These are phyloP conservation scores for Aegilops umbellulata DNA, from an alignment of 176 grass and related monocot genomes.

Conservation along the genomic window DNA sequence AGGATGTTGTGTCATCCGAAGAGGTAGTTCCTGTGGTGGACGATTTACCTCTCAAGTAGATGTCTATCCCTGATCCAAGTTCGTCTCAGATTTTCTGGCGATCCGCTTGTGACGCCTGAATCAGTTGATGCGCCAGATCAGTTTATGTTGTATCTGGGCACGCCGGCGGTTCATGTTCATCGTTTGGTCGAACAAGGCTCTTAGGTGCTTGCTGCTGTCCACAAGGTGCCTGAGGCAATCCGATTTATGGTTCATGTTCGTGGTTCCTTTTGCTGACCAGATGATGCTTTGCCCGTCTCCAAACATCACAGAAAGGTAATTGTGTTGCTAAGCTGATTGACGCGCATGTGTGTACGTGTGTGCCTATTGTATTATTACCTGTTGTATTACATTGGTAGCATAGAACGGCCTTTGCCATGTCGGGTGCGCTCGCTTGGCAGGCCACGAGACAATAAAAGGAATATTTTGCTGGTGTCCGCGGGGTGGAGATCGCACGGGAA, in stretches of 20 bases:
- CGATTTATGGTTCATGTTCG: not conserved
- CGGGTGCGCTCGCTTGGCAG: constrained; percentile 34
- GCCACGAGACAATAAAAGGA: not conserved
- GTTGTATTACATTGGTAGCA: not conserved
- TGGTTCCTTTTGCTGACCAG: not conserved
- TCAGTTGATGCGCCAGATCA: no score
- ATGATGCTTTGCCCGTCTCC: not conserved
- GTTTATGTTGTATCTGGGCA: no score
- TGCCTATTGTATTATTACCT: not conserved
- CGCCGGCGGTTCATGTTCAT: no score
- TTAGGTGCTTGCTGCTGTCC: no score
- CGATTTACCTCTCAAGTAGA: not conserved
- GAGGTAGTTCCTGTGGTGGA: not conserved
- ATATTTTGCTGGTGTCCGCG: not conserved
- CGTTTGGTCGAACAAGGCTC: no score
- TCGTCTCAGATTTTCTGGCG: not conserved
- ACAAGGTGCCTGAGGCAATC: no score
- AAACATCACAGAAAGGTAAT: not conserved
- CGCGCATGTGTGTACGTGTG: not conserved
- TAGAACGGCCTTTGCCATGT: constrained; percentile 32
- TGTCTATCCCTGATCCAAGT: not conserved
- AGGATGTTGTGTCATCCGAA: not conserved
- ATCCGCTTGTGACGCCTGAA: not conserved
- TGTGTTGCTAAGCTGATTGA: not conserved
- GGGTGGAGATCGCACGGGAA: constrained; percentile 33